phyloP scores from a whole-genome alignment of 2,329 filamentous ascomycete species.

The Didymella pomorum region DNA sequence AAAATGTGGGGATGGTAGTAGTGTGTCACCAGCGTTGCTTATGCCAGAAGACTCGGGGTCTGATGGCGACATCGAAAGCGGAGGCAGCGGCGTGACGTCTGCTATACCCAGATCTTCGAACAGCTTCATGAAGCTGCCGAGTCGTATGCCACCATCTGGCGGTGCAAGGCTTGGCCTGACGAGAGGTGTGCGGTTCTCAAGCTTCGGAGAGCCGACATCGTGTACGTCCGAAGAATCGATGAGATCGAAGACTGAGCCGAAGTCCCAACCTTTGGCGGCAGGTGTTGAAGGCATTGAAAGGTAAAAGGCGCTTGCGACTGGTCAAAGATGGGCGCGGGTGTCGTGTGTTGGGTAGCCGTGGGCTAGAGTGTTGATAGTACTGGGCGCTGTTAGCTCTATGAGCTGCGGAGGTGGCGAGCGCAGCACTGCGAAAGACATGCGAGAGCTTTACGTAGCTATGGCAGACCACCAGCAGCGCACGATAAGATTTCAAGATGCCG shows the following conservation, averaged over 20 bases:
- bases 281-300: conserved; percentile 46
- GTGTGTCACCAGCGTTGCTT: conserved; percentile 56
- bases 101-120: conserved; percentile 54
- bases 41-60: conserved; percentile 41
- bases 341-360: conserved; percentile 10
- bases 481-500: conserved; percentile 1
- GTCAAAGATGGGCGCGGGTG: background rate
- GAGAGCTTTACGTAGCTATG: background rate
- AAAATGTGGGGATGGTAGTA: conserved; percentile 30
- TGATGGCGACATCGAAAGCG: conserved; percentile 32
- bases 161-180: conserved; percentile 13
- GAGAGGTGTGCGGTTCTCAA: conserved; percentile 19
- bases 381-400: conserved; percentile 24
- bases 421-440: conserved; percentile 2
- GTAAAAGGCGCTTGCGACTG: background rate
- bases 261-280: conserved; percentile 55
- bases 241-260: conserved; percentile 56
- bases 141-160: conserved; percentile 29
- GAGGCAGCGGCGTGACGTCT: conserved; percentile 26
- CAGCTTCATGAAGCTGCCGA: conserved; percentile 59
- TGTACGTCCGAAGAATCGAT: conserved; percentile 42
- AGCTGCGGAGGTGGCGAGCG: conserved; percentile 10
- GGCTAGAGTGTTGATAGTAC: conserved; percentile 29
- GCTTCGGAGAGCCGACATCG: conserved; percentile 32
- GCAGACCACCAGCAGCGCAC: background rate